Evolutionary conservation across 2,329 filamentous ascomycete species (phyloP).

Genomic region (Fusarium hostae): DNA sequence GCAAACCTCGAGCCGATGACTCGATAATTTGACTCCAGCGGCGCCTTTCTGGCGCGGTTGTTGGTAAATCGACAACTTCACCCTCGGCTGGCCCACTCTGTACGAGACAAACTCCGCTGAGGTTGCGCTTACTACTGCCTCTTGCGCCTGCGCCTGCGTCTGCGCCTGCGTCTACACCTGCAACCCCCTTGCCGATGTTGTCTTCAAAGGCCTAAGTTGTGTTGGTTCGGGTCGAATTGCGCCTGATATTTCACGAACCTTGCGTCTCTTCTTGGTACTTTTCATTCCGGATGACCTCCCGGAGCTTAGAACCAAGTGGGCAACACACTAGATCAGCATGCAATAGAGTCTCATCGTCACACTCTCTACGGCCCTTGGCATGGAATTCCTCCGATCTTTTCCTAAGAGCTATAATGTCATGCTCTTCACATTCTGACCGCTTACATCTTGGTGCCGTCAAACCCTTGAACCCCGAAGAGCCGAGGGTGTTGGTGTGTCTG

Average conservation of each 20-base stretch:
- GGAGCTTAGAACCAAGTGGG: constrained; percentile 30
- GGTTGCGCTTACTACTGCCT: constrained; percentile 20
- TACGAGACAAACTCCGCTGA: constrained; percentile 29
- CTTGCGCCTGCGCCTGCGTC: constrained; percentile 19
- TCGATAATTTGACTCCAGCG: constrained; percentile 22
- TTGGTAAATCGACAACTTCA: constrained; percentile 10
- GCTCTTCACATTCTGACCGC: constrained; percentile 19
- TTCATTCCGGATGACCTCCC: constrained; percentile 31
- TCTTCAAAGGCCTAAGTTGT: not conserved
- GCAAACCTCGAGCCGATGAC: constrained; percentile 18
- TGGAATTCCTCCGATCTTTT: constrained; percentile 23
- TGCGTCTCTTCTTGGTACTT: constrained; percentile 24
- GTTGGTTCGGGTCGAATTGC: constrained; percentile 15
- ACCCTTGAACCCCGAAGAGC: constrained; percentile 6
- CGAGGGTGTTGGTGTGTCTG: constrained; percentile 26
- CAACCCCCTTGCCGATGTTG: constrained; percentile 1
- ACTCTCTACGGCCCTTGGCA: constrained; percentile 25
- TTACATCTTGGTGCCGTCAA: constrained; percentile 3
- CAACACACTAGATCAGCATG: constrained; percentile 37
- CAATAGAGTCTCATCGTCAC: constrained; percentile 28
- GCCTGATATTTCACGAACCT: constrained; percentile 25
- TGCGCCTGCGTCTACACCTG: constrained; percentile 23
- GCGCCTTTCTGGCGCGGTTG: constrained; percentile 24
- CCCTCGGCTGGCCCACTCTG: constrained; percentile 31
- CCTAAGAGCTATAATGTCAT: constrained; percentile 3